These are phyloP conservation scores for Geotrichum reessii DNA, from an alignment of 1,139 yeast genomes.

Conservation along the genomic window DNA sequence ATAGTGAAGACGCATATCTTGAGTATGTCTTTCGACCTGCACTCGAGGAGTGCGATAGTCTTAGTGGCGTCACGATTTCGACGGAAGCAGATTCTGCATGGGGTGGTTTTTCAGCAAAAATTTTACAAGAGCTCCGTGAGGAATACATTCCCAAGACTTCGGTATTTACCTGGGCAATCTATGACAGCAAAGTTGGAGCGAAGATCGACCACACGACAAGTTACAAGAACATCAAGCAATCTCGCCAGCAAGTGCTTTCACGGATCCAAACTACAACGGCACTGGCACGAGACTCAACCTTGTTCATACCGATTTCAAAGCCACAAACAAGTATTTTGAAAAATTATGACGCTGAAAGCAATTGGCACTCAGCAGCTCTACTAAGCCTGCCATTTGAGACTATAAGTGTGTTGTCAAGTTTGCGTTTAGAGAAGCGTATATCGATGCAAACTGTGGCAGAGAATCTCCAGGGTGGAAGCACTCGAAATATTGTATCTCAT, in stretches of 20 bases:
- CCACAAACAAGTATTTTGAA: conserved; percentile 21
- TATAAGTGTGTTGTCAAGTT: conserved; percentile 28
- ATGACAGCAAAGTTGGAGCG: conserved; percentile 25
- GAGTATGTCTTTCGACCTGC: conserved; percentile 55
- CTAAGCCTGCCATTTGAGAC: conserved; percentile 31
- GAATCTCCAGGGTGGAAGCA: conserved; percentile 24
- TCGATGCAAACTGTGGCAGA: conserved; percentile 29
- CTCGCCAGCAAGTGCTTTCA: conserved; percentile 33
- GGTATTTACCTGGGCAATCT: conserved; percentile 54
- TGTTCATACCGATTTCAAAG: conserved; percentile 47
- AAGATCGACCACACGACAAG: conserved; percentile 4
- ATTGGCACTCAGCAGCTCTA: conserved; percentile 31
- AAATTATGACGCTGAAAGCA: conserved; percentile 22
- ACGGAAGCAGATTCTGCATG: conserved; percentile 73
- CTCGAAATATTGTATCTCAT: conserved; percentile 26
- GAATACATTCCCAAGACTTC: conserved; percentile 62
- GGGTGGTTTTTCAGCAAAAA: conserved; percentile 66
- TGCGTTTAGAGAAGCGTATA: conserved; percentile 23
- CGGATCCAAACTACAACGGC: conserved; percentile 47
- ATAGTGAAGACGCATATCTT: conserved; percentile 43
- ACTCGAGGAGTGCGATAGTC: conserved; percentile 71
- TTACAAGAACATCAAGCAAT: conserved; percentile 16
- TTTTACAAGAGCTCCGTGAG: conserved; percentile 55
- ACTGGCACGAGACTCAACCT: conserved; percentile 43
- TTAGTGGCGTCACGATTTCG: conserved; percentile 63